phyloP scores from a whole-genome alignment of 208 protist species.

The Cochliopodium minus region DNA sequence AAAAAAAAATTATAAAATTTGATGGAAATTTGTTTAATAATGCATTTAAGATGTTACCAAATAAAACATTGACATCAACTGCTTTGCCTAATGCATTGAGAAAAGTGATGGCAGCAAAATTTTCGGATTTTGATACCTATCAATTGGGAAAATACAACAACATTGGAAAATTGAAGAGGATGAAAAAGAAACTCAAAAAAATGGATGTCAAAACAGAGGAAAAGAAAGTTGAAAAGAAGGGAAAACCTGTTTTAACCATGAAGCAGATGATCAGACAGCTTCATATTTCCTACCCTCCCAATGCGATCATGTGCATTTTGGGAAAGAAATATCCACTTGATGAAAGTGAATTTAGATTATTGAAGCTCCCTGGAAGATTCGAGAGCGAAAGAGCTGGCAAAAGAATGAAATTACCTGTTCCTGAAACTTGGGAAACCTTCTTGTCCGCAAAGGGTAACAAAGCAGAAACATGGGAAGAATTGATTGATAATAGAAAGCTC shows the following conservation, averaged over 20 bases:
- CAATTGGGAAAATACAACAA: constrained; percentile 81
- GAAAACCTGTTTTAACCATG: constrained; percentile 23
- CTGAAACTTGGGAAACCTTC: constrained; percentile 71
- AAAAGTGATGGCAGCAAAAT: constrained; percentile 50
- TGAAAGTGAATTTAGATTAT: no score
- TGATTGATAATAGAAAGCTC: constrained; percentile 53
- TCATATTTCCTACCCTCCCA: no score
- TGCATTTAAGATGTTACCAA: constrained; percentile 13
- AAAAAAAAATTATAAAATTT: neutral
- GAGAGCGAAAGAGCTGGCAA: constrained; percentile 41
- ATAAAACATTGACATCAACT: neutral
- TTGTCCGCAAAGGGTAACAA: constrained; percentile 60
- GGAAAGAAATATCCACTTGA: no score
- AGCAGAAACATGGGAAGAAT: constrained; percentile 57
- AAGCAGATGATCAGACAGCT: constrained; percentile 37
- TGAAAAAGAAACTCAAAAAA: constrained; percentile 26
- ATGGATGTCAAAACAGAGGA: constrained; percentile 5
- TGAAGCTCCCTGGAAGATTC: constrained; percentile 31
- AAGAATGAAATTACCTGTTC: constrained; percentile 68
- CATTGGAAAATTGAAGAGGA: constrained; percentile 39
- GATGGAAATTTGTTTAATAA: neutral
- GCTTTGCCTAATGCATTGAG: constrained; percentile 60
- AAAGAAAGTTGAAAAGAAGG: constrained; percentile 4
- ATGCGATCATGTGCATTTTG: no score
- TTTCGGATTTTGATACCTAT: constrained; percentile 65